phyloP scores from a whole-genome alignment of 176 grass and related monocot genomes.

The Tuctoria greenei region DNA sequence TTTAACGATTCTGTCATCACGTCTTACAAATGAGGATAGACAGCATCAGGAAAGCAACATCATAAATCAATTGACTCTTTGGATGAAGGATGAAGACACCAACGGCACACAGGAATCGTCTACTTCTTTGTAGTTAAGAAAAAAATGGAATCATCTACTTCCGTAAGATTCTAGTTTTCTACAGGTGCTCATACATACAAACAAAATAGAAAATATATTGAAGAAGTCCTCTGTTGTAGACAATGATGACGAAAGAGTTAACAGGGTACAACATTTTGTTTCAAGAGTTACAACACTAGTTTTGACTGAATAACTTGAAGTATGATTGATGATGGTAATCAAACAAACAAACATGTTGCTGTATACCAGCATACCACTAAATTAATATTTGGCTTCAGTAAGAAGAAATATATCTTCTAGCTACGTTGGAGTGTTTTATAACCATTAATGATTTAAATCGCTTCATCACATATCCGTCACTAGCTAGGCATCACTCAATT shows the following conservation, averaged over 20 bases:
- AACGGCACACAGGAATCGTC: neutral
- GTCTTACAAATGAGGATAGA: neutral
- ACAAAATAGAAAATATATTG: neutral
- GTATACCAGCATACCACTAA: neutral
- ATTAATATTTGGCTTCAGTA: slow-evolving; percentile 5
- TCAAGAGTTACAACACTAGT: neutral
- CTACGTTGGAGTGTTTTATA: neutral
- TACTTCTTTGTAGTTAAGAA: too few species aligned
- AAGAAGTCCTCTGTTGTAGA: neutral
- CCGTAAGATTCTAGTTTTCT: slow-evolving; percentile 8
- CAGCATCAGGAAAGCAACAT: neutral
- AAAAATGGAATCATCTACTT: neutral
- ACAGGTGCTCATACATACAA: neutral
- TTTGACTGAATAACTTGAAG: slow-evolving; percentile 7
- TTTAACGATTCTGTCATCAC: neutral
- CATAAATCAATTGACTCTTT: neutral
- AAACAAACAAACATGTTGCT: neutral
- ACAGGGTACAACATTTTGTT: neutral
- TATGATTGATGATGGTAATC: neutral
- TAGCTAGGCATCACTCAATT: neutral
- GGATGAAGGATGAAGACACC: neutral
- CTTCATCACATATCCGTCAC: neutral
- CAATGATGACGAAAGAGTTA: neutral
- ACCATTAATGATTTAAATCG: neutral
- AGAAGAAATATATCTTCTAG: neutral